Evolutionary conservation across 331 rosid genomes (phyloP).

Genomic region (Malus hybrid): DNA sequence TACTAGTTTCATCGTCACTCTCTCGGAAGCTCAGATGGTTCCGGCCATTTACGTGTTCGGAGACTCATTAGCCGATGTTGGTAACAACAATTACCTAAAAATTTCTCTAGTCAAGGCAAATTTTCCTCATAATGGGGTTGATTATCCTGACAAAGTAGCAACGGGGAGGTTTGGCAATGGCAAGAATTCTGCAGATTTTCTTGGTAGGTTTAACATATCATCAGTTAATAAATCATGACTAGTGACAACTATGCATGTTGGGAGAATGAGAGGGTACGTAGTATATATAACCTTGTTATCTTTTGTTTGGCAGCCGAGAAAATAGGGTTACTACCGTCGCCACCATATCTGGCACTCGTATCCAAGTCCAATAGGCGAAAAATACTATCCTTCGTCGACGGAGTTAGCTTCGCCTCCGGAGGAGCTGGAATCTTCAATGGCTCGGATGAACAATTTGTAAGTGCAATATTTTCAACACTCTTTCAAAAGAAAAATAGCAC

Average conservation of each 20-base stretch:
- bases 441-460: constrained; percentile 43
- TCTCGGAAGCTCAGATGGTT: constrained; percentile 7
- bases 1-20: not conserved
- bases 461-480: not conserved
- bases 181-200: constrained; percentile 32
- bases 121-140: constrained; percentile 2
- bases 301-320: constrained; percentile 51
- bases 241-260: not conserved
- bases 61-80: constrained; percentile 31
- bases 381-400: constrained; percentile 26
- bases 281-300: not conserved
- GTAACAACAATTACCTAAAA: constrained; percentile 25
- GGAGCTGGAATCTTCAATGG: constrained; percentile 89
- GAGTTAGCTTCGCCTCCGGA: constrained; percentile 88
- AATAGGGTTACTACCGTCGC: constrained; percentile 59
- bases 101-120: constrained; percentile 19
- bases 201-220: constrained; percentile 14
- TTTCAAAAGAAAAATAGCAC: not conserved
- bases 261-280: not conserved
- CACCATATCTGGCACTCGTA: constrained; percentile 60
- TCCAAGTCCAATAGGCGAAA: constrained; percentile 28
- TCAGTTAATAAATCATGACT: not conserved
- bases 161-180: constrained; percentile 28
- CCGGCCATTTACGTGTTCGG: constrained; percentile 32
- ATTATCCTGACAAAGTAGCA: too few relatives aligned